Base-by-base conservation (phyloP, 2,329 filamentous ascomycete genomes). In the Aspergillus uvarum region DNA sequence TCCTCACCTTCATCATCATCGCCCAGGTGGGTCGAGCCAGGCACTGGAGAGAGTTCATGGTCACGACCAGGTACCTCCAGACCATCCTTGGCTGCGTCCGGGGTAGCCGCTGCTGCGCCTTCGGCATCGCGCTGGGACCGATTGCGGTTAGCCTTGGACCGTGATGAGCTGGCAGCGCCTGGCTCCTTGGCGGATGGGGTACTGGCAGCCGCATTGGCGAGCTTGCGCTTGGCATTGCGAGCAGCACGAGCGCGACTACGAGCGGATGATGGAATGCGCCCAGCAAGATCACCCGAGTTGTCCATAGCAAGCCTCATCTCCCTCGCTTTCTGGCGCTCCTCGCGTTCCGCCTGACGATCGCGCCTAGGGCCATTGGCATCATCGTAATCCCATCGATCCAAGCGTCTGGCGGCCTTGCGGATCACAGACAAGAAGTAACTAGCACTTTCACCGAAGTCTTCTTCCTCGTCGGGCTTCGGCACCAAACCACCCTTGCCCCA, bases 391-490 rank as follows among this genome's bases (percentile, higher is more conserved):
- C 79, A 81, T 24, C 77, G 72, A 60, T 80, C 75, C 31, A 81
- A 68, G 47, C 79, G 70, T 50, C 78, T 69, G n/a, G 72, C 63
- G 19, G 76, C 77, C 63, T 79, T 79, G 49, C 75, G 74, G 47
- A 80, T 65, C 19, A 79, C 72, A 10, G 76, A 80, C 22, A 78
- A 66, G 68, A 75, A 80, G 57, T 74, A 75, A 51, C 73, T 77
- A n/a, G 77, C 78, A 55, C 78, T 76, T 63, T 81, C 80, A 52
- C 80, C 80, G 63, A 71, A 80, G 61, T 82, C 80, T 59, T 82
- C 80, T 52, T 78, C 71, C 58, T 79, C 77, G 3, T 69, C 68
- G 3, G 74, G 75, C 47, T 77, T 76, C 1, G 77, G 76, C 31
- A 76, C 67, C 10, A 80, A 58, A 4, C 78, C 78, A 19, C 77